These are phyloP conservation scores for Paecilomyces niveus DNA, from an alignment of 2,329 filamentous ascomycete genomes.

Conservation along the genomic window DNA sequence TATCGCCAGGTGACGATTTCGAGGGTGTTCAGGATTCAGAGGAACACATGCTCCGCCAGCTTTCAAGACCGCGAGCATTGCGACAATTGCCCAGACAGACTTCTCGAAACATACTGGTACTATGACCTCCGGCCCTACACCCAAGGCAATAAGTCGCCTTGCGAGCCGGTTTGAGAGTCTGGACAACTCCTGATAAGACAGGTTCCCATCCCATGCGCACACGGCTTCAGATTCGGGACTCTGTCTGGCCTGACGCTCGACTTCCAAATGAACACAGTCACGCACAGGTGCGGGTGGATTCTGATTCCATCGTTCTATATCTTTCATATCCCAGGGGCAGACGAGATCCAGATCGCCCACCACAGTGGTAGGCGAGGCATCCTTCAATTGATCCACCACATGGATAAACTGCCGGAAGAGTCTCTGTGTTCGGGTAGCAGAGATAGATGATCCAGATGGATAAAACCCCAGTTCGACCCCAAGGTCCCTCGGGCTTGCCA, in stretches of 20 bases:
- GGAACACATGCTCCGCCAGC: constrained; percentile 25
- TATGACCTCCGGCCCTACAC: constrained; percentile 18
- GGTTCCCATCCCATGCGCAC: constrained; percentile 22
- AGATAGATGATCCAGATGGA: too few relatives aligned
- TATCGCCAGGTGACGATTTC: neutral
- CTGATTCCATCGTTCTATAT: neutral
- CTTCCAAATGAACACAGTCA: neutral
- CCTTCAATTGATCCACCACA: too few relatives aligned
- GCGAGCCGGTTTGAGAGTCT: constrained; percentile 25
- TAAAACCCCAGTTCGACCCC: too few relatives aligned
- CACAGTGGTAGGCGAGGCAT: too few relatives aligned
- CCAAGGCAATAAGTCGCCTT: constrained; percentile 19
- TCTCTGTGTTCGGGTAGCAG: too few relatives aligned
- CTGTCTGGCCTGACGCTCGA: neutral
- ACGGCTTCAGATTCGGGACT: constrained; percentile 21
- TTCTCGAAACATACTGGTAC: constrained; percentile 22
- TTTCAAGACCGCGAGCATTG: constrained; percentile 22
- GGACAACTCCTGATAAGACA: constrained; percentile 28
- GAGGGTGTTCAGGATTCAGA: constrained; percentile 22
- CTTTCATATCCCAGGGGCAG: neutral
- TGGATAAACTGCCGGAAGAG: too few relatives aligned
- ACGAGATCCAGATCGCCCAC: neutral
- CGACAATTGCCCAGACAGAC: constrained; percentile 23
- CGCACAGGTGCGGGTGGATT: neutral
- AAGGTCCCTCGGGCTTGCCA: too few relatives aligned